Evolutionary conservation across 345 rosid genomes (phyloP), one percentile per base, ranked within the genome.

Genomic region (Hirschfeldia incana): DNA sequence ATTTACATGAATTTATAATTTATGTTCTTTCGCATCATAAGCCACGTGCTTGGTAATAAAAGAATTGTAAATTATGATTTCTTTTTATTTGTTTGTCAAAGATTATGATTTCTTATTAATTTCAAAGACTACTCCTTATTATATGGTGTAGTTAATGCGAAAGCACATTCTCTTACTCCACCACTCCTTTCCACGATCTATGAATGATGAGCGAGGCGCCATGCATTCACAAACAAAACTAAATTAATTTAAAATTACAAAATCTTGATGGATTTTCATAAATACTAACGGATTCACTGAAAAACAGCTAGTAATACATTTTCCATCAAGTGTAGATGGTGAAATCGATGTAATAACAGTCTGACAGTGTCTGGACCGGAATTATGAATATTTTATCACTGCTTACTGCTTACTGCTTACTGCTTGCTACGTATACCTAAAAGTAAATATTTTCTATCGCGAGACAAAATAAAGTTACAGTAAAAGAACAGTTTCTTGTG

Each of bases 141-240:
- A 67, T 58, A 76, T 69, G 28, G 53, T 33, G 42, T 69, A 61
- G 2, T 62, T 69, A 77, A 77, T 77, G 80, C 39, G 57, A 77
- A 62, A 77, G 80, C 80, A 70, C 70, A 77, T 76, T 60, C 74
- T 44, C 53, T 46, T 27, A 77, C 64, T 62, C 53, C 75, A 62
- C 80, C 70, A 69, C 80, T 77, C 57, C 11, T 69, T 62, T 32
- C 21, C 80, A 77, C 80, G 75, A 77, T 77, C 75, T 62, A 11
- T 62, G 30, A 34, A 49, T 69, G 69, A 51, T 61, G 63, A 61
- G 64, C 64, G 39, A 49, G 28, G 17, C 53, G 63, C 64, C 80
- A 76, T 75, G 42, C 62, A 60, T 60, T 49, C 51, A 29, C 17
- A 69, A 30, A 44, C 21, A 65, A 30, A 51, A 65, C 9, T 15